Evolutionary conservation across 2,329 filamentous ascomycete genomes (phyloP), one percentile per base, ranked within the genome.

Genomic region (Sporothrix sp.): DNA sequence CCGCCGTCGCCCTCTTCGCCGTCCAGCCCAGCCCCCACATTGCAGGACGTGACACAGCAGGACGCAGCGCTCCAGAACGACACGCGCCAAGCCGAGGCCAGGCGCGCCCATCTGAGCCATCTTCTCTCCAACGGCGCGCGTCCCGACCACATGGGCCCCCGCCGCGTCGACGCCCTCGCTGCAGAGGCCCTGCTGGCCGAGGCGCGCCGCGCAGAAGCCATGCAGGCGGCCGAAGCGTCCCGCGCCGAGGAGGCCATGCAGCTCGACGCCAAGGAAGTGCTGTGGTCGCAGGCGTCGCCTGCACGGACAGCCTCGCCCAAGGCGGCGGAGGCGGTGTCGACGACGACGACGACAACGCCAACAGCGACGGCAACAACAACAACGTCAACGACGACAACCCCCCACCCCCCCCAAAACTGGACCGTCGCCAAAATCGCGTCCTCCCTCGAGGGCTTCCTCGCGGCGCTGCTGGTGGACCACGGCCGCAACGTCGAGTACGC

Each of bases 381-480:
- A 18, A 36, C 27, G 18, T 37, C 33, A 10, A 9, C 20, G 1
- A n/a, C 20, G 5, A 38, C 25, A 30, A 50, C 42, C 4, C 50
- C 50, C 18, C 63, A 60, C 40, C 62, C 62, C 45, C 37, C 52
- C 3, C 20, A 25, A 35, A 68, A 69, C 2, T 75, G 71, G 69
- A 69, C 69, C 2, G 59, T 69, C 16, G 63, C 66, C 2, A 67
- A 68, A 49, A 63, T 78, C n/a, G 68, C 69, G 30, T 56, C 61
- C 5, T 61, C 64, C 6, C 63, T 79, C 25, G 63, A 60, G 8
- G 54, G 61, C 2, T 69, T 71, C 46, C 65, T 68, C 14, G 61
- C 63, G 30, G 68, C 74, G 21, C 69, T 79, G 25, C 66, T 68
- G 46, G 62, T 67, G 11, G 67, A 69, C 33, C 72, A 77, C 51